Percentiles rank a stretch among this genome's conserved stretches.
phyloP scores from a whole-genome alignment of 2,329 filamentous ascomycete species.

The Aureobasidium musti region DNA sequence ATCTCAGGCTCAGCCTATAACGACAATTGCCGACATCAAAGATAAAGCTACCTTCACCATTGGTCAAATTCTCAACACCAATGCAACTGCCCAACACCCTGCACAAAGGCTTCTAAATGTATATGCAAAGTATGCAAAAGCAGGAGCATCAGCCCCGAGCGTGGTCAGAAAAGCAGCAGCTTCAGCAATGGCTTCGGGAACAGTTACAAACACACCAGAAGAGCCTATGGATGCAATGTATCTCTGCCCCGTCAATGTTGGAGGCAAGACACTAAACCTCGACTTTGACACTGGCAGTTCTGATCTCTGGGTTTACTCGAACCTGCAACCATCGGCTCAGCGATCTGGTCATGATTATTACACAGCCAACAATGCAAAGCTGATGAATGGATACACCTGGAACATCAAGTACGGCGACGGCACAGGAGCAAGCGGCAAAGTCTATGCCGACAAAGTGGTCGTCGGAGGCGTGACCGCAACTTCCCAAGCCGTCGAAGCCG shows the following conservation, averaged over 20 bases:
- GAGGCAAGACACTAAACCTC: slow-evolving; percentile 62
- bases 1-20: neutral
- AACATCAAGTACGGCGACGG: slow-evolving; percentile 66
- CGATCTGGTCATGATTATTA: slow-evolving; percentile 61
- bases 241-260: slow-evolving; percentile 61
- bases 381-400: slow-evolving; percentile 58
- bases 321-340: slow-evolving; percentile 54
- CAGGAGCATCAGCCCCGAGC: slow-evolving; percentile 12
- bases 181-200: neutral
- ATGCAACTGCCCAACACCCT: neutral
- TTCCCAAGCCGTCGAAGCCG: slow-evolving; percentile 66
- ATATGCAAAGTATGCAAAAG: slow-evolving; percentile 16
- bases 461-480: slow-evolving; percentile 62
- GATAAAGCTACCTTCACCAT: slow-evolving; percentile 6
- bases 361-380: slow-evolving; percentile 51
- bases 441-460: slow-evolving; percentile 65
- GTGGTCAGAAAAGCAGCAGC: slow-evolving; percentile 8
- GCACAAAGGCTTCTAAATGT: slow-evolving; percentile 3
- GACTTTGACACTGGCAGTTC: slow-evolving; percentile 72
- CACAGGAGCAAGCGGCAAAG: slow-evolving; percentile 63
- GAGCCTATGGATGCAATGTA: slow-evolving; percentile 36
- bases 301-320: slow-evolving; percentile 70
- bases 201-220: slow-evolving; percentile 14
- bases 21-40: neutral
- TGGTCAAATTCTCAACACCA: neutral